A percentile compares a stretch with the other conserved stretches of the same genome.
phyloP scores from a whole-genome alignment of 2,329 filamentous ascomycete genomes.

The Aspergillus latus region DNA sequence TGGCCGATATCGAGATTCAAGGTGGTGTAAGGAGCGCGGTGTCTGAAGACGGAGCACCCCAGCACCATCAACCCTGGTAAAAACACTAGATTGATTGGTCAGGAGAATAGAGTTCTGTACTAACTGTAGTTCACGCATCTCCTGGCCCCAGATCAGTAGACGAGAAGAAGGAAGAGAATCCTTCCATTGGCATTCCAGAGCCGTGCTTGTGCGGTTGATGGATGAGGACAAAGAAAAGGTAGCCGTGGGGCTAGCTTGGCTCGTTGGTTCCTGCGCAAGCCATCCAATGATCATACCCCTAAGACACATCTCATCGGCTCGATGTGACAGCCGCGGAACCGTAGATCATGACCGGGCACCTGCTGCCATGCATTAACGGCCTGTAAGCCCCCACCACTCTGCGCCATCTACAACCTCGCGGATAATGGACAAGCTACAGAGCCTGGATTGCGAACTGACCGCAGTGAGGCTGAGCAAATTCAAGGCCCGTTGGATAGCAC shows the following conservation, averaged over 20 bases:
- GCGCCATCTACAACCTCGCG: background rate
- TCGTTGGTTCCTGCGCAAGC: constrained; percentile 27
- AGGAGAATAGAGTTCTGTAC: background rate
- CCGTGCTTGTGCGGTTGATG: constrained; percentile 7
- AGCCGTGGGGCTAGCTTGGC: background rate
- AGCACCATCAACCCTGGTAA: background rate
- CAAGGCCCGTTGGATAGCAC: background rate
- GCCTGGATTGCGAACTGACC: background rate
- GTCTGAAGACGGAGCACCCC: background rate
- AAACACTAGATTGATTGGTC: background rate
- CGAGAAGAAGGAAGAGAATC: background rate
- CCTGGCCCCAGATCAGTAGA: background rate
- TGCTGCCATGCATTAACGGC: constrained; percentile 2
- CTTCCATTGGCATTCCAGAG: constrained; percentile 10
- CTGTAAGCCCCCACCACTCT: background rate
- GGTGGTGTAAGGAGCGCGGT: background rate
- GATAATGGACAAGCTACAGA: constrained; percentile 1
- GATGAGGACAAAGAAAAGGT: constrained; percentile 14
- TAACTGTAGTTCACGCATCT: background rate
- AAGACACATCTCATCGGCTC: constrained; percentile 7
- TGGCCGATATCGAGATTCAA: background rate
- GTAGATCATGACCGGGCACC: constrained; percentile 18
- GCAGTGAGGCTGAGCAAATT: constrained; percentile 1
- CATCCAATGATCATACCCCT: constrained; percentile 17
- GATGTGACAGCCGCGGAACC: constrained; percentile 8